Percentiles rank a stretch among this genome's conserved stretches.
These are phyloP conservation scores for Linnemannia schmuckeri DNA, from an alignment of 192 early-diverging fungal genomes.

Conservation along the genomic window DNA sequence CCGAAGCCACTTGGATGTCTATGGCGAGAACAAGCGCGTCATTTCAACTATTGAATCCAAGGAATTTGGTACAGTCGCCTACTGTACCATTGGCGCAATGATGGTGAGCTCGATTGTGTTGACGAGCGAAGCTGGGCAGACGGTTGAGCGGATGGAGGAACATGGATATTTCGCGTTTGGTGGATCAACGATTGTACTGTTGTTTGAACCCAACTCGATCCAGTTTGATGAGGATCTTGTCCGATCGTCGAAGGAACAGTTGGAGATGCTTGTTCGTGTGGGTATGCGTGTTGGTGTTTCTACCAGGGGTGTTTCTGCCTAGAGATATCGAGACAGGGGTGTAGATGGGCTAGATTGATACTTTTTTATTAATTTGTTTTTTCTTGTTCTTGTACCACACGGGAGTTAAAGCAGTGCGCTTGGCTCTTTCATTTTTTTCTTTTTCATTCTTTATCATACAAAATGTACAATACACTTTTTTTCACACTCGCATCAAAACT, in stretches of 20 bases:
- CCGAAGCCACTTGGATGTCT: constrained; percentile 77
- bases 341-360: neutral
- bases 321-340: neutral
- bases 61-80: constrained; percentile 79
- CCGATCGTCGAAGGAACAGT: constrained; percentile 46
- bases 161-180: constrained; percentile 88
- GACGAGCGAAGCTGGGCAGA: constrained; percentile 59
- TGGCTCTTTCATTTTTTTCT: neutral
- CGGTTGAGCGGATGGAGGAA: constrained; percentile 78
- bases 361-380: neutral
- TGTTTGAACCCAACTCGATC: constrained; percentile 75
- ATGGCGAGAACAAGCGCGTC: constrained; percentile 81
- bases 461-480: neutral
- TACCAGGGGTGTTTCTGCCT: neutral
- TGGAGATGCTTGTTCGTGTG: constrained; percentile 53
- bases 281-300: constrained; percentile 50
- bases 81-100: constrained; percentile 84
- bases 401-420: neutral
- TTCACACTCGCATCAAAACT: neutral
- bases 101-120: constrained; percentile 87
- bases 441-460: neutral
- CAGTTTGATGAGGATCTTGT: constrained; percentile 80
- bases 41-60: constrained; percentile 74
- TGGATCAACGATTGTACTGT: constrained; percentile 80
- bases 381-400: neutral